Conservation (phyloP, 306 rosid genomes). For the Prunus armeniaca region DNA sequence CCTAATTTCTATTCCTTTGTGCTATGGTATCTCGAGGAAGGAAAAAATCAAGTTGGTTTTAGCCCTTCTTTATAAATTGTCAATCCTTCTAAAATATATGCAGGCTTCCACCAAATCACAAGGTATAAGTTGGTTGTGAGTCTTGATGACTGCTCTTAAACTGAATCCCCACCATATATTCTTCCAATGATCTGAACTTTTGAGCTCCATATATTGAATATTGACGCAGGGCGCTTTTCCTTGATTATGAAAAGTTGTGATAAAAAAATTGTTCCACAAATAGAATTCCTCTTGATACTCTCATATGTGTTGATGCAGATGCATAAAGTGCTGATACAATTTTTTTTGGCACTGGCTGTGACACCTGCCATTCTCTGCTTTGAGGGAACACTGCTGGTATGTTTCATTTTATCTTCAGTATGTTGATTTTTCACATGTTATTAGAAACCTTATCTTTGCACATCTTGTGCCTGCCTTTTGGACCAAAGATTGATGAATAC, state of each 20-base stretch:
- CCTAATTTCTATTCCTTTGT: background rate
- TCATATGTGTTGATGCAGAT: conserved; percentile 50
- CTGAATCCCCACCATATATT: background rate
- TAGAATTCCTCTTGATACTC: conserved; percentile 2
- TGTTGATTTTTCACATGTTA: background rate
- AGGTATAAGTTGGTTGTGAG: background rate
- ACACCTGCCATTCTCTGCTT: conserved; percentile 76
- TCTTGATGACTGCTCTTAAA: background rate
- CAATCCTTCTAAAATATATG: background rate
- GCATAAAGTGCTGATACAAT: conserved; percentile 80
- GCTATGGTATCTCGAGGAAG: background rate
- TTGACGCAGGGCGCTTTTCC: background rate
- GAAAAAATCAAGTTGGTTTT: background rate
- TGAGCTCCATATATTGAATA: background rate
- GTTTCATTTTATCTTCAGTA: conserved; percentile 9
- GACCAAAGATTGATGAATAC: conserved; percentile 4
- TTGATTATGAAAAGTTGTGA: background rate
- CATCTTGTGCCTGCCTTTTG: background rate
- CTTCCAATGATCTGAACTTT: background rate
- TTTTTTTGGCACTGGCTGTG: conserved; percentile 60
- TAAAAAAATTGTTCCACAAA: background rate
- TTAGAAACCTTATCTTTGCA: background rate
- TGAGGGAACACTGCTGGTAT: conserved; percentile 90
- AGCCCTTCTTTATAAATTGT: background rate
- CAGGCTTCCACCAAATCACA: background rate